These are phyloP conservation scores for Diplocarpon mali DNA, from an alignment of 2,329 filamentous ascomycete species.

Conservation along the genomic window DNA sequence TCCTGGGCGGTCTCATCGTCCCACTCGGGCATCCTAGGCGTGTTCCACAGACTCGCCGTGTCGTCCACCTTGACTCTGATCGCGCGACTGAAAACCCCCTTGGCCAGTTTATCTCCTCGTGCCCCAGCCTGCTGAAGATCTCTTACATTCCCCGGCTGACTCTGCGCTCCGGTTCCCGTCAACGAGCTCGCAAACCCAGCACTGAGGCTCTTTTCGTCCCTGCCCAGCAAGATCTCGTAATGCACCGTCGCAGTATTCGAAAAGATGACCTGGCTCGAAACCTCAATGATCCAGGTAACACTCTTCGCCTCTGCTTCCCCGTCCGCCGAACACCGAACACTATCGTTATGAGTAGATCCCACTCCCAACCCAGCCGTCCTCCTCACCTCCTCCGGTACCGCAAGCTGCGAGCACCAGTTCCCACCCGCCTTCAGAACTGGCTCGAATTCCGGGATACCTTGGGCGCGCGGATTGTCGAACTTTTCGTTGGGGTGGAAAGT, in stretches of 20 bases:
- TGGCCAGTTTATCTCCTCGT: slow-evolving; percentile 42
- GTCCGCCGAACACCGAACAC: slow-evolving; percentile 19
- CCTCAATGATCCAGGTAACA: slow-evolving; percentile 81
- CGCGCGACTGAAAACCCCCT: slow-evolving; percentile 76
- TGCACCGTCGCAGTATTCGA: slow-evolving; percentile 78
- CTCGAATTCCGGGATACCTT: slow-evolving; percentile 83
- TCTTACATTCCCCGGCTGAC: slow-evolving; percentile 55
- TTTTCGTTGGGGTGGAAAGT: slow-evolving; percentile 75
- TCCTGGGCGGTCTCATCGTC: slow-evolving; percentile 24
- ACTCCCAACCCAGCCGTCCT: slow-evolving; percentile 42
- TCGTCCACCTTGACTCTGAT: slow-evolving; percentile 73
- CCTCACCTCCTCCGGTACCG: slow-evolving; percentile 68
- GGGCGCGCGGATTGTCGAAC: slow-evolving; percentile 54
- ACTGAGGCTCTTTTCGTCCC: slow-evolving; percentile 74
- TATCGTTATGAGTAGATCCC: background rate
- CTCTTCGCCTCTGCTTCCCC: slow-evolving; percentile 34
- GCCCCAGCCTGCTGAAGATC: slow-evolving; percentile 58
- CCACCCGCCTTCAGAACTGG: slow-evolving; percentile 93
- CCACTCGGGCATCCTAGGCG: slow-evolving; percentile 66
- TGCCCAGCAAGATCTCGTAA: slow-evolving; percentile 76
- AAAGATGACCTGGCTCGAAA: slow-evolving; percentile 88
- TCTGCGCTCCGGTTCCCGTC: slow-evolving; percentile 25
- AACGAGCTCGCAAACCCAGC: slow-evolving; percentile 36
- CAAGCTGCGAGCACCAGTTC: slow-evolving; percentile 68
- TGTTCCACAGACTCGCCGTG: slow-evolving; percentile 84